Evolutionary conservation across 345 rosid species (phyloP).

Genomic region (Clausena lansium): DNA sequence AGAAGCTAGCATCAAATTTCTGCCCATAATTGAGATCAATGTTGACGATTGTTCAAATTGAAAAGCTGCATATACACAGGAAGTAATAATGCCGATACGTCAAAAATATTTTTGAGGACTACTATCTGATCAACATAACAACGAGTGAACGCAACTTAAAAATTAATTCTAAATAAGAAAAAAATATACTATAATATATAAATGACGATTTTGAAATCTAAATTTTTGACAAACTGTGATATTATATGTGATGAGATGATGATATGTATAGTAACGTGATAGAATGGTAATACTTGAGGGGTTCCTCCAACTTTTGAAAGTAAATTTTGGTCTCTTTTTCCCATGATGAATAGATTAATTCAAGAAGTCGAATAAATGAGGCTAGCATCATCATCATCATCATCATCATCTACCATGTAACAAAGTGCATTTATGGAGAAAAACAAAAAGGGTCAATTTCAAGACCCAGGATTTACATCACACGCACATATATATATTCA

Average conservation of each 20-base stretch:
- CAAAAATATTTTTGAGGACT: no score
- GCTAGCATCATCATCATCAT: constrained; percentile 23
- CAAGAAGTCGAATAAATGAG: constrained; percentile 15
- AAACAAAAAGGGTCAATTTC: constrained; percentile 1
- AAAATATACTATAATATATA: background rate
- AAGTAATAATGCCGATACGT: no score
- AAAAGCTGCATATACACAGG: background rate
- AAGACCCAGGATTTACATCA: background rate
- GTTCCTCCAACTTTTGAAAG: no score
- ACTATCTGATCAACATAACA: no score
- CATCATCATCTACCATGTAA: constrained; percentile 30
- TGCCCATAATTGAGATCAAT: background rate
- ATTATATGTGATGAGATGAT: background rate
- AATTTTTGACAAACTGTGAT: no score
- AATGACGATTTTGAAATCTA: background rate
- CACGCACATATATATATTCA: no score
- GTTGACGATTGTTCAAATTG: background rate
- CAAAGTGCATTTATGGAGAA: constrained; percentile 20
- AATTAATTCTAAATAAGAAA: background rate
- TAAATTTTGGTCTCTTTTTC: background rate
- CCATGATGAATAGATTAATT: background rate
- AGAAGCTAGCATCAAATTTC: background rate
- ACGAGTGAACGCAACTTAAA: background rate
- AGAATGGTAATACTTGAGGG: background rate
- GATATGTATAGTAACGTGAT: background rate